Base-by-base conservation (phyloP, 805 yeast genomes). In the Ogataea trehalophila region DNA sequence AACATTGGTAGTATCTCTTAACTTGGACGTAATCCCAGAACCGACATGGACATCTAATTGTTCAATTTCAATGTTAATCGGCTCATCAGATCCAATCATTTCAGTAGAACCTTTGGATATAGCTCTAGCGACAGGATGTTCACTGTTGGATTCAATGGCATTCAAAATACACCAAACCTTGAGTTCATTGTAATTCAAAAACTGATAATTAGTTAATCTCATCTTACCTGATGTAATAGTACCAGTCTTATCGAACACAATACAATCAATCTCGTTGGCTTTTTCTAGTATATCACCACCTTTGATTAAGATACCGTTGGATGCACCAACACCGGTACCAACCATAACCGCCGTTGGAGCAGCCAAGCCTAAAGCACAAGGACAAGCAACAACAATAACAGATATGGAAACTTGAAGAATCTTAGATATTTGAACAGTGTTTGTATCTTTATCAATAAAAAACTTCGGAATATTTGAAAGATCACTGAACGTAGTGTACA, bases 331-430 rank as follows among this genome's bases (percentile, higher is more conserved):
- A 37, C 99, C 99, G 2, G 98, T 92, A 8, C 97, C 99, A 2
- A 94, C 99, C 97, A 95, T 94, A 11, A 94, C 88, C 0, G 98
- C 98, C 1, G 99, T 95, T 1, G 99, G 99, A 0, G 98, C 94
- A 22, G 94, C 94, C 20, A 86, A 69, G 1, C 92, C 94, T 55
- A 86, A 78, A 1, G 92, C 95, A 70, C 94, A 86, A 1, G 95
- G 95, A 60, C 95, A 86, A 0, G 99, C 99, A 43, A 94, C 97
- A 11, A 94, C 97, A 53, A 95, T 79, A 5, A 94, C 99, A 6
- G 95, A 83, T 26, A 94, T 92, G 6, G 95, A 84, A 41, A 91
- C 75, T 58, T 86, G 82, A 47, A 95, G 66, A 60, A 68, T 54
- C 33, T 49, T 58, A 6, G 65, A 61, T 36, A 57, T 49, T 39